These are phyloP conservation scores for Discostella pseudostelligera DNA, from an alignment of 108 stramenopile species.

Conservation along the genomic window DNA sequence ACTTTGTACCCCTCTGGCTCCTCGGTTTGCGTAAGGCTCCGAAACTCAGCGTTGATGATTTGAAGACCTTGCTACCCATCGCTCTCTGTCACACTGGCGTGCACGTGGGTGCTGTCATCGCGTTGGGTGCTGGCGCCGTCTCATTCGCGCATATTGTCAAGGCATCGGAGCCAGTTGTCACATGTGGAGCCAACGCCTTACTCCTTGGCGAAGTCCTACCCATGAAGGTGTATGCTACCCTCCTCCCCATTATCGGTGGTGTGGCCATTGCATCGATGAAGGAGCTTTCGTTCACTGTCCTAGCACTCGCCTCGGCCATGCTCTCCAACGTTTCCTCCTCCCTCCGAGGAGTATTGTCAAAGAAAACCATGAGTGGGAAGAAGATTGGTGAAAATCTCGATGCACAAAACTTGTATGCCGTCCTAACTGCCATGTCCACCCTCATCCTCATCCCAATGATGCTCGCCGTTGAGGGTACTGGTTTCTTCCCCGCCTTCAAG, in stretches of 20 bases:
- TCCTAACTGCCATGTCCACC: constrained; percentile 95
- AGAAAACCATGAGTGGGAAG: constrained; percentile 93
- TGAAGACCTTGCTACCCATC: constrained; percentile 92
- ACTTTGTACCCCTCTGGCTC: constrained; percentile 90
- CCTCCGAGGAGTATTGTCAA: constrained; percentile 93
- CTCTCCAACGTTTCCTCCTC: constrained; percentile 95
- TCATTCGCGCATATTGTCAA: constrained; percentile 99
- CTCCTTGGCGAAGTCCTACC: constrained; percentile 88
- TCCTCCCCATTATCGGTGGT: constrained; percentile 96
- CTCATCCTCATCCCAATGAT: constrained; percentile 86
- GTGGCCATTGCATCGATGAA: constrained; percentile 97
- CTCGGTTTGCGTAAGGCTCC: constrained; percentile 88
- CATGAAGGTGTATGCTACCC: constrained; percentile 85
- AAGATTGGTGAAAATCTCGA: constrained; percentile 97
- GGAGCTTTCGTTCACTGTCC: constrained; percentile 95
- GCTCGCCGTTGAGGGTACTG: constrained; percentile 89
- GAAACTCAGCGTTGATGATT: constrained; percentile 76
- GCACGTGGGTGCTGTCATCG: constrained; percentile 95
- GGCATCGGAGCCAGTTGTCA: constrained; percentile 98
- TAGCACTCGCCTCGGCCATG: constrained; percentile 96
- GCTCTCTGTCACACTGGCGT: constrained; percentile 96
- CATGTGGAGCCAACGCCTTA: constrained; percentile 88
- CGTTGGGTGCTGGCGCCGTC: constrained; percentile 96
- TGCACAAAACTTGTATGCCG: constrained; percentile 96
- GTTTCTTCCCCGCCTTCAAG: constrained; percentile 79